Evolutionary conservation across 148 eudicot species (phyloP), one percentile per base, ranked within the genome.

Genomic region (Fagopyrum tataricum): DNA sequence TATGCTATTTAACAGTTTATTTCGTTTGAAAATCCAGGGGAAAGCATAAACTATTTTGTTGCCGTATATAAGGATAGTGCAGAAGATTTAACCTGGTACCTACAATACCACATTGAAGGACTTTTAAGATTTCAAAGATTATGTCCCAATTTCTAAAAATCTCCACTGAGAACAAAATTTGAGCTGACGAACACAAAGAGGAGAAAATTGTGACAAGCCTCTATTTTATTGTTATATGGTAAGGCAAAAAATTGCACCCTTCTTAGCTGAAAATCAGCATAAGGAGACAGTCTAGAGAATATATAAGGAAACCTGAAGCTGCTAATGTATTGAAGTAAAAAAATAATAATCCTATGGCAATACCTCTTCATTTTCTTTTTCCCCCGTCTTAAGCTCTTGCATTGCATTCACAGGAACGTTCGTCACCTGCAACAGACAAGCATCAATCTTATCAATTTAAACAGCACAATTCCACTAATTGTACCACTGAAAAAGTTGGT

Each of bases 361-460:
- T 31, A 31, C 37, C 37, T 66, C 44, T 8, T 13, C 4, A 13
- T 37, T 31, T 66, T 43, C 44, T 66, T 31, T 66, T 14, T 31
- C 44, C 43, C 44, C 18, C 14, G 20, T 40, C n/a, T 66, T 66
- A 40, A 31, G 70, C 70, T 66, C 43, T 66, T 66, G 17, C 70
- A 10, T 66, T 66, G 41, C 18, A 14, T 66, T 66, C 41, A 37
- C 44, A 66, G 40, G 12, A 12, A 55, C 8, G 61, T 20, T 55
- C 20, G 26, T 24, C 26, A 21, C 11, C 61, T 55, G 61, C 26
- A 55, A 20, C 61, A 55, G 23, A 55, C 61, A 55, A 55, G 24
- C 61, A 55, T 7, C 20, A 55, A 20, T 55, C 20, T 55, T 13
- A 46, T 46, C 10, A 46, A 7, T 46, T 46, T 46, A 13, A 46